Evolutionary conservation across 2,329 filamentous ascomycete species (phyloP).

Genomic region (Apiospora marii): DNA sequence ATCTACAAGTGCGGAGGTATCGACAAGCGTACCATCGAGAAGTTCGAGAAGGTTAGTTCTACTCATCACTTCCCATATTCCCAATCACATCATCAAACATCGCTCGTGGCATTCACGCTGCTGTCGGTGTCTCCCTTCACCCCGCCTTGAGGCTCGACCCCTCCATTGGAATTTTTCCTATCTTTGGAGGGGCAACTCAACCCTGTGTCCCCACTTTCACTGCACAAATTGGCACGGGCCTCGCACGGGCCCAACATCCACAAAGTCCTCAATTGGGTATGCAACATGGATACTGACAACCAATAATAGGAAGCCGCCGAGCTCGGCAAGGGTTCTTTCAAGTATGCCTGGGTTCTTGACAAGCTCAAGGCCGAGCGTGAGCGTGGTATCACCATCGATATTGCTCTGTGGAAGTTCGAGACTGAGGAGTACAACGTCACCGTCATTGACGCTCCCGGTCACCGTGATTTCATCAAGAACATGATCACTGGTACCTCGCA

Average conservation of each 20-base stretch:
- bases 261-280: background rate
- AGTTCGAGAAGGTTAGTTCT: constrained; percentile 97
- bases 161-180: constrained; percentile 16
- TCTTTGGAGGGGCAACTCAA: background rate
- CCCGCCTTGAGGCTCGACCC: constrained; percentile 37
- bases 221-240: background rate
- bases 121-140: constrained; percentile 29
- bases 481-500: constrained; percentile 99
- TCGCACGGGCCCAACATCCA: background rate
- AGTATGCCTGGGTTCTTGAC: constrained; percentile 99
- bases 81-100: background rate
- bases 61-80: background rate
- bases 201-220: constrained; percentile 11
- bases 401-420: constrained; percentile 99
- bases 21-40: constrained; percentile 99
- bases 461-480: constrained; percentile 99
- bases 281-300: constrained; percentile 34
- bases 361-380: constrained; percentile 99
- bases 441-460: constrained; percentile 98
- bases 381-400: constrained; percentile 99
- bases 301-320: constrained; percentile 88
- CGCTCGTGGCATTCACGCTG: no score
- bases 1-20: constrained; percentile 99
- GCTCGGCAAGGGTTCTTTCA: constrained; percentile 99
- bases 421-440: constrained; percentile 98